Evolutionary conservation across 2,329 filamentous ascomycete genomes (phyloP), one percentile per base, ranked within the genome.

Genomic region (Cytospora paraplurivora): DNA sequence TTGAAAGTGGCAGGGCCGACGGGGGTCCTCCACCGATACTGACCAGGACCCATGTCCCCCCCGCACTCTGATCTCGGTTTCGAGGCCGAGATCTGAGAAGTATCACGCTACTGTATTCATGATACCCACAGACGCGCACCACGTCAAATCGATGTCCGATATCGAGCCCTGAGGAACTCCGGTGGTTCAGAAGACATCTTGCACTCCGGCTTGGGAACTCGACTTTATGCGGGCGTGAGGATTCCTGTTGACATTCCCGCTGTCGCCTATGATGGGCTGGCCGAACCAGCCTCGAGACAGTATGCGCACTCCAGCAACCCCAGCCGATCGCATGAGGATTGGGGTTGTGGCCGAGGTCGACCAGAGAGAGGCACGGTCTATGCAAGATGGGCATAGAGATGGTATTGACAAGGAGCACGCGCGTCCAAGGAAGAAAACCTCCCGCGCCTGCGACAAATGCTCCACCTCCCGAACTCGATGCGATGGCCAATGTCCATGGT

Each of bases 391-490:
- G 1, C 63, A 67, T 11, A 55, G 35, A 15, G 44, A 21, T 19
- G n/a, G 21, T 12, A 7, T 76, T 79, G 76, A 69, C 44, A 47
- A 75, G 75, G 64, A 78, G 51, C 61, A 66, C 19, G 58, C 64
- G 17, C 66, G 65, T 1, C 65, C 63, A 7, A 63, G 69, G n/a
- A 71, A 68, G 61, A 68, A 73, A 54, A 71, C 71, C 1, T 62
- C 69, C 15, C 67, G 74, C 54, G 75, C 75, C 13, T 77, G 75
- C 55, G 75, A 77, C 66, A 72, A 73, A 38, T 77, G 76, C 69
- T 79, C 75, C 59, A 68, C 70, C 7, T 78, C 77, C 2, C 72
- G 78, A 62, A 77, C 76, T 6, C 72, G 79, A 44, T 81, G 79
- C 63, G 75, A 80, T 66, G 79, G 79, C 21, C 71, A 76, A 57